These are phyloP conservation scores for Ambrosiella cleistominuta DNA, from an alignment of 2,329 filamentous ascomycete species.

Conservation along the genomic window DNA sequence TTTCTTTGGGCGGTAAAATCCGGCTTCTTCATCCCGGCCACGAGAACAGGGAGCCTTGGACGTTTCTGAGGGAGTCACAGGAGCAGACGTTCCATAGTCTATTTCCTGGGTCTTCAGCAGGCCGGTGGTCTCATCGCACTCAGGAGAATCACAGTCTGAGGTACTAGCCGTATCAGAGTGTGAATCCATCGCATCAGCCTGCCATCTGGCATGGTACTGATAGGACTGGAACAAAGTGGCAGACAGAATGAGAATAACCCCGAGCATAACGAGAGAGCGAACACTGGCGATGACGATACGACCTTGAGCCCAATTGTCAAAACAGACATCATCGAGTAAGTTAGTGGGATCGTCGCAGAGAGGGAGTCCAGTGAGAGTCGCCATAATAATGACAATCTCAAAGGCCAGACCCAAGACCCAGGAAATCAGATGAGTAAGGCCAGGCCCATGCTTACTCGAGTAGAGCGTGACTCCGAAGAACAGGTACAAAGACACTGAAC, in stretches of 20 bases:
- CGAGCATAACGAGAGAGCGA: conserved; percentile 40
- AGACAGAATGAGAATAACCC: conserved; percentile 40
- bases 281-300: conserved; percentile 42
- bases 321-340: conserved; percentile 15
- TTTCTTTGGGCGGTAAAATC: conserved; percentile 78
- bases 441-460: conserved; percentile 38
- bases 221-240: conserved; percentile 15
- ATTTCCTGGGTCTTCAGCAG: conserved; percentile 26
- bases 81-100: background rate
- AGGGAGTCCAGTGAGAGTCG: conserved; percentile 39
- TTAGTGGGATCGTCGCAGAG: background rate
- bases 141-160: conserved; percentile 23
- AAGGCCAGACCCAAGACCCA: conserved; percentile 60
- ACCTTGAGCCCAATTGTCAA: conserved; percentile 27
- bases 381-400: conserved; percentile 54
- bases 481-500: conserved; percentile 4
- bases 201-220: background rate
- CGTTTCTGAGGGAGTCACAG: background rate
- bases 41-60: conserved; percentile 17
- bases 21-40: conserved; percentile 43
- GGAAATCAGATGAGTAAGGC: conserved; percentile 57
- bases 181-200: background rate
- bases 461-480: conserved; percentile 9
- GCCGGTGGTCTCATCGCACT: conserved; percentile 41
- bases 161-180: conserved; percentile 3